Percentiles rank a stretch among this genome's conserved stretches.
Conservation (phyloP, 768 basidiomycete genomes). For the Leucocoprinus sp. region DNA sequence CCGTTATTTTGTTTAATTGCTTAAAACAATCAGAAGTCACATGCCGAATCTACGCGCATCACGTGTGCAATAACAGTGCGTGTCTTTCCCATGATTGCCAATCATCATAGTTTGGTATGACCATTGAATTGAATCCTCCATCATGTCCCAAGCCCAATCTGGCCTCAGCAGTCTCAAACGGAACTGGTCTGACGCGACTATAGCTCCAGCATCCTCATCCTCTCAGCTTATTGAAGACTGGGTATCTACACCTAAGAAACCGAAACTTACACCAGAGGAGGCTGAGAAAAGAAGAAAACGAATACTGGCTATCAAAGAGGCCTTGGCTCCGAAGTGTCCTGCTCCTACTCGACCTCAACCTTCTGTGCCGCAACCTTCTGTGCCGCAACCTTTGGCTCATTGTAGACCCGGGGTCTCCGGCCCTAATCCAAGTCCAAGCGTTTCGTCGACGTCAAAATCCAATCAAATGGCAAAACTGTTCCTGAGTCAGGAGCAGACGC, state of each 20-base stretch:
- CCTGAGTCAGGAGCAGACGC: conserved; percentile 80
- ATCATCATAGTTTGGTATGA: too few species aligned
- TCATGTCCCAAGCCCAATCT: conserved; percentile 36
- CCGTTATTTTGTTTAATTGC: too few species aligned
- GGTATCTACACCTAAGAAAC: conserved; percentile 34
- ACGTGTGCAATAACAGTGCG: conserved; percentile 16
- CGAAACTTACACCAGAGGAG: conserved; percentile 13
- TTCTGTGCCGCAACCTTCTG: conserved; percentile 20
- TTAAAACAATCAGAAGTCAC: neutral
- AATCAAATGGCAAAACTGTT: conserved; percentile 37
- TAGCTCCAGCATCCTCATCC: conserved; percentile 20
- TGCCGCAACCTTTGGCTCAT: conserved; percentile 15
- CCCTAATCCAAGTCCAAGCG: conserved; percentile 13
- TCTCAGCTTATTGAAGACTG: conserved; percentile 36
- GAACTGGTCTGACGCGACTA: conserved; percentile 45
- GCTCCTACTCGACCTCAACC: conserved; percentile 9
- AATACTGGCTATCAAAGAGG: conserved; percentile 52
- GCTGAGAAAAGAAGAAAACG: conserved; percentile 30
- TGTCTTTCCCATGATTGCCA: conserved; percentile 16
- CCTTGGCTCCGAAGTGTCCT: conserved; percentile 26
- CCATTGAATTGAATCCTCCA: neutral
- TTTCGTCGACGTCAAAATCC: conserved; percentile 11
- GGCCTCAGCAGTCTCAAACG: conserved; percentile 55
- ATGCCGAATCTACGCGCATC: conserved; percentile 6
- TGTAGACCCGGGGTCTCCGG: conserved; percentile 20